Evolutionary conservation across 257 asterid genomes (phyloP).

Genomic region (Buddleja alternifolia): DNA sequence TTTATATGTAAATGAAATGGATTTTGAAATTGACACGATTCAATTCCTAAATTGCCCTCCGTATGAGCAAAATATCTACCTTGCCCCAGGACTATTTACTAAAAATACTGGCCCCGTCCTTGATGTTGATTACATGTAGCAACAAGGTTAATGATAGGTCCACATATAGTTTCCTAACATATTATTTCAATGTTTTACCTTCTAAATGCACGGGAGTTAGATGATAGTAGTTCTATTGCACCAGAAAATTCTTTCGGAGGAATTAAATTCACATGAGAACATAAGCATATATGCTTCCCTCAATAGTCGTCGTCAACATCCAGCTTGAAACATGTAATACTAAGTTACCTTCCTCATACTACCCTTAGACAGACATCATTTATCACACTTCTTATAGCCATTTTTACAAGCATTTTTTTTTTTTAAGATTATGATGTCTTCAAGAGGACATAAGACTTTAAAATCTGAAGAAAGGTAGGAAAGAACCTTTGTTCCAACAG

Average conservation of each 20-base stretch:
- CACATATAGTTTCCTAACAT: background rate
- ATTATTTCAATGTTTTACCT: background rate
- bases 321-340: background rate
- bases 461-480: background rate
- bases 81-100: too few species aligned
- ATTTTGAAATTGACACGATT: too few species aligned
- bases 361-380: background rate
- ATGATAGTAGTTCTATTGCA: background rate
- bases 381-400: background rate
- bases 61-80: too few species aligned
- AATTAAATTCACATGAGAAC: background rate
- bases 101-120: too few species aligned
- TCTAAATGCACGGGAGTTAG: background rate
- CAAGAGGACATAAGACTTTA: background rate
- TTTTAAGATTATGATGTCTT: background rate
- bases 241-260: background rate
- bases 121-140: too few species aligned
- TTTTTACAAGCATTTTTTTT: background rate
- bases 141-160: background rate
- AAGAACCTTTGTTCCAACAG: background rate
- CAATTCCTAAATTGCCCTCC: too few species aligned
- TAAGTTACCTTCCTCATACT: background rate
- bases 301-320: background rate
- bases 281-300: background rate
- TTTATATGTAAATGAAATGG: too few species aligned